Base-by-base conservation (phyloP, 805 yeast genomes). In the Ogataea corticis region DNA sequence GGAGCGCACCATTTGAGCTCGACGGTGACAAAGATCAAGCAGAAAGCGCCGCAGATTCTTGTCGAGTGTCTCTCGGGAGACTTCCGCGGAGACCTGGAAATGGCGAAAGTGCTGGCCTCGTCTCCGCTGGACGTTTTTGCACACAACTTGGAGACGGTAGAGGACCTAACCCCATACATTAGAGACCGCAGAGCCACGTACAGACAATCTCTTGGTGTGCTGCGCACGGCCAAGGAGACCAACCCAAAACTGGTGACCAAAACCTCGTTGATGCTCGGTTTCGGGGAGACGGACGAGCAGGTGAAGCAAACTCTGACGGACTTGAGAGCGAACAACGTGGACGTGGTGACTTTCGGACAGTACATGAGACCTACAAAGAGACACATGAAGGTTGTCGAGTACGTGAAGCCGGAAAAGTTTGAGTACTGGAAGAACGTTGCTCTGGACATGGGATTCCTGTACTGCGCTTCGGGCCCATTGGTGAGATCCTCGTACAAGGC, bases 331-430 rank as follows among this genome's bases (percentile, higher is more conserved):
- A 77, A 84, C 35, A 70, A 76, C 7, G 94, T 96, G 65, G 98
- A 94, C 61, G 96, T 94, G 40, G 97, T 94, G 14, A 94, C 99
- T 0, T 94, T 94, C 68, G 99, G 99, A 30, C 99, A 94, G 69
- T 94, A 94, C 67, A 94, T 94, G 97, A 79, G 99, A 65, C 99
- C 99, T 36, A 94, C 99, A 2, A 94, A 87, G 69, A 83, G 99
- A 62, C 99, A 94, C 67, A 90, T 94, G 95, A 91, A 91, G 71
- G 99, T 94, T 34, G 97, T 88, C 10, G 97, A 92, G 56, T 94
- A 94, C 59, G 80, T 94, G 15, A 85, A 82, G 19, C 99, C 99
- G 2, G 97, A 87, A 56, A 90, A 89, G 66, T 94, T 94, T 64
- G 96, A 91, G 49, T 76, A 85, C 63, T 94, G 99, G 99, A 89